These are phyloP conservation scores for Beauveria varroae DNA, from an alignment of 2,329 filamentous ascomycete species.

Conservation along the genomic window DNA sequence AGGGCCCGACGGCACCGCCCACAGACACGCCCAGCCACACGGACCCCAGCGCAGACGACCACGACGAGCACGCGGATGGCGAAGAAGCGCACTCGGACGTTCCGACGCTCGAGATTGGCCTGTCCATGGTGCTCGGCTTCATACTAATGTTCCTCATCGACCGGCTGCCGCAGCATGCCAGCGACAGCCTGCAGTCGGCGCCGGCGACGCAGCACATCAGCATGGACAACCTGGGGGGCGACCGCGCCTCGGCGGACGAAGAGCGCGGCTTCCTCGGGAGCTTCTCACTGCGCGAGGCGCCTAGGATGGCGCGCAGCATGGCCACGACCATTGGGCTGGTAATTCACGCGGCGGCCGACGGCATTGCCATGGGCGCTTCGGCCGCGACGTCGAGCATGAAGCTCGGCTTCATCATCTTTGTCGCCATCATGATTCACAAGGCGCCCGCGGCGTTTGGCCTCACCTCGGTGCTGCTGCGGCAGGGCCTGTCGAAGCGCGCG, in stretches of 20 bases:
- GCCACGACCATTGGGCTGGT: slow-evolving; percentile 92
- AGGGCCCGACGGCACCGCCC: slow-evolving; percentile 7
- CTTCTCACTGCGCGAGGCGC: slow-evolving; percentile 45
- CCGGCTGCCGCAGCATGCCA: slow-evolving; percentile 67
- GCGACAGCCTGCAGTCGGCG: slow-evolving; percentile 54
- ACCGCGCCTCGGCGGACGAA: slow-evolving; percentile 42
- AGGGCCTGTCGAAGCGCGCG: slow-evolving; percentile 80
- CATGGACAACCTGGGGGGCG: slow-evolving; percentile 66
- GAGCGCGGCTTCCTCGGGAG: slow-evolving; percentile 49
- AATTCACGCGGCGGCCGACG: slow-evolving; percentile 91
- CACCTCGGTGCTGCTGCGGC: slow-evolving; percentile 82
- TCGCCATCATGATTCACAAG: slow-evolving; percentile 97
- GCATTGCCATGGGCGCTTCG: slow-evolving; percentile 90
- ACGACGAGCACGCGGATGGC: slow-evolving; percentile 27
- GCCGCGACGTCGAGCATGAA: slow-evolving; percentile 65
- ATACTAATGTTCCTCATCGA: slow-evolving; percentile 97
- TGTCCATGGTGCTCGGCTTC: slow-evolving; percentile 82
- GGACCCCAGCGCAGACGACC: slow-evolving; percentile 13
- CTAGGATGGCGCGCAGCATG: slow-evolving; percentile 54
- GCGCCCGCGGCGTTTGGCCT: slow-evolving; percentile 92
- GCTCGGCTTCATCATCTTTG: slow-evolving; percentile 83
- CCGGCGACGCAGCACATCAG: slow-evolving; percentile 78
- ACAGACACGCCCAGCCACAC: slow-evolving; percentile 18
- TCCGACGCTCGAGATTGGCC: slow-evolving; percentile 72
- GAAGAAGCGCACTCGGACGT: slow-evolving; percentile 30